Evolutionary conservation across 176 grass and related monocot genomes (phyloP), one percentile per base, ranked within the genome.

Genomic region (Lolium multiflorum): DNA sequence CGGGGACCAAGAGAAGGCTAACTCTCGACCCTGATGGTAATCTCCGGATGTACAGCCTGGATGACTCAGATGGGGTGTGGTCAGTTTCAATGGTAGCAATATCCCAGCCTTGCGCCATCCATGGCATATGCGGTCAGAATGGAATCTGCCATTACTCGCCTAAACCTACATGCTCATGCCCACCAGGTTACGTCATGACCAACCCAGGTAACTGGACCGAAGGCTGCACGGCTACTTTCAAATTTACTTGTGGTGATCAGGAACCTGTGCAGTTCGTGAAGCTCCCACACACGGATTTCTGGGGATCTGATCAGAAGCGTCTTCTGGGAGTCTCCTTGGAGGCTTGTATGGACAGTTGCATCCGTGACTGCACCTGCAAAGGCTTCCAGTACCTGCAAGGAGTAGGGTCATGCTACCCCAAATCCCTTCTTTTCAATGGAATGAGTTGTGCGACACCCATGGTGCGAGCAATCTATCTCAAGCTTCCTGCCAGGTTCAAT

Each of bases 1-100:
- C 22, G 41, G 77, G 82, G 16, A 82, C 38, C 9, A 85, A 49
- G 31, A 92, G 87, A 69, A 77, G 90, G 78, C 74, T 89, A 20
- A 89, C 87, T 61, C 87, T 92, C 4, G 90, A 92, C 55, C 86
- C 76, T 55, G 83, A 92, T 22, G 90, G 87, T 20, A 92, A 92
- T 89, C 83, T 89, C 76, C 63, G 83, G 44, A n/a, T 75, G 20
- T 92, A 92, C 71, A 89, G 87, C 74, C 74, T 89, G 50, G 78
- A 77, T 55, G 43, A 44, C 28, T 20, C 69, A 21, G 60, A 92
- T 63, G 78, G 87, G 14, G 22, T 37, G 46, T 92, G 90, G 87
- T 89, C 21, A 3, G 83, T 92, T 79, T 86, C 90, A 0, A 86
- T 78, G 90, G 26, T 81, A 37, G 90, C 90, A 43, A 77, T 92